Percentiles rank a stretch among this genome's conserved stretches.
These are phyloP conservation scores for Vitis hybrid DNA, from an alignment of 177 flowering plant species.

Conservation along the genomic window DNA sequence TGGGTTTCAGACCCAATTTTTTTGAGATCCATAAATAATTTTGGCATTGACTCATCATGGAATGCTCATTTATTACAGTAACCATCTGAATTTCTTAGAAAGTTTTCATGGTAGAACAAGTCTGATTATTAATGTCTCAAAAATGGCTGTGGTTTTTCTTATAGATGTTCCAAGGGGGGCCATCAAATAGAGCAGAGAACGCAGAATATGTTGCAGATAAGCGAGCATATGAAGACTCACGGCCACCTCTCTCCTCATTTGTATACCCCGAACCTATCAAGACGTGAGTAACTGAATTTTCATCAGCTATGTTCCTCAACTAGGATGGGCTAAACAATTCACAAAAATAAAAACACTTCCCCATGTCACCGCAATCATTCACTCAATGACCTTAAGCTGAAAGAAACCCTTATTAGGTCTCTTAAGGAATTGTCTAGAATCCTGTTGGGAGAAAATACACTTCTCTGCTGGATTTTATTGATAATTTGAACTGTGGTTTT, in stretches of 20 bases:
- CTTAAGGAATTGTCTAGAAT: no score
- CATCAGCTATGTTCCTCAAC: not conserved
- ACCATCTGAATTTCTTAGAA: no score
- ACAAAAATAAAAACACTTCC: not conserved
- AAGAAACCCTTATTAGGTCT: no score
- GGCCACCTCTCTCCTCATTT: slow-evolving; percentile 53
- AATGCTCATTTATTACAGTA: not conserved
- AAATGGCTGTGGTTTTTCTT: slow-evolving; percentile 1
- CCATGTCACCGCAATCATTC: not conserved
- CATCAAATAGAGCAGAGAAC: slow-evolving; percentile 39
- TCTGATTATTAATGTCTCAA: not conserved
- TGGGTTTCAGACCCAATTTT: not conserved
- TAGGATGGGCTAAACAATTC: not conserved
- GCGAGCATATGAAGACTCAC: slow-evolving; percentile 58
- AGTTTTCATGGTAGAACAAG: not conserved
- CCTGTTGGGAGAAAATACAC: no score
- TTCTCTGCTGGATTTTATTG: no score
- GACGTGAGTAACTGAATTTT: slow-evolving; percentile 30
- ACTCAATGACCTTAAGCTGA: no score
- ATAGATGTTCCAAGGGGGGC: slow-evolving; percentile 61
- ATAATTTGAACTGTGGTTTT: no score
- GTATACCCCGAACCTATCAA: slow-evolving; percentile 49
- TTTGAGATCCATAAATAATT: not conserved
- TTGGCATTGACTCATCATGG: not conserved
- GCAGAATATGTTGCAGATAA: slow-evolving; percentile 55